Base-by-base conservation (phyloP, 768 basidiomycete genomes). In the Suillus subaureus region DNA sequence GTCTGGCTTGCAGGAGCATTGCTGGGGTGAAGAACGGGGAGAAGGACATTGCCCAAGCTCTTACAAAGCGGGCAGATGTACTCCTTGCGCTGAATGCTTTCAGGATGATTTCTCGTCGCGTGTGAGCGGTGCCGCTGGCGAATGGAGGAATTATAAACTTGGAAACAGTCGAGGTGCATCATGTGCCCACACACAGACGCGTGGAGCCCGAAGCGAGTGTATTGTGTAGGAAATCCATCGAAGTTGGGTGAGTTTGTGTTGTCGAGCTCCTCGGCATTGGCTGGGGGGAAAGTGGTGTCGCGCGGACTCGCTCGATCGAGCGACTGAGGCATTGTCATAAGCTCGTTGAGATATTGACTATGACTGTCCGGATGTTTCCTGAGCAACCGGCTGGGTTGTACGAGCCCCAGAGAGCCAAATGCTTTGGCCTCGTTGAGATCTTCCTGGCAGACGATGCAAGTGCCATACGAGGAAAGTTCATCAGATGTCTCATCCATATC, bases 381-480 rank as follows among this genome's bases (percentile, higher is more conserved):
- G 21, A 98, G 82, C 52, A 96, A 79, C 55, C 92, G 84, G 75
- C 96, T 96, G 0, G 96, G 91, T 71, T 98, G 97, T 8, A 99
- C 74, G 55, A 96, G 80, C 1, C 92, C 94, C 21, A 99, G 85
- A 37, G 87, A 86, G 6, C 97, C 97, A 75, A 97, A 99, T 0
- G 92, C 81, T 66, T 85, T 84, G 18, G 83, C 78, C 3, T 84
- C 73, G 69, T 87, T 91, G 61, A 98, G 85, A 66, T 96, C 93
- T 73, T 99, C 97, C 74, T 99, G 97, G 70, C 97, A 99, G 12
- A 99, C 96, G 67, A 99, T 99, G 74, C 97, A 99, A n/a, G 90
- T 91, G 3, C 97, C 97, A 66, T 89, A 90, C 15, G 90, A 89
- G 3, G 84, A 74, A 26, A 82, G 73, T 56, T 82, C 80, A 21